These are phyloP conservation scores for Simplicillium sp. DNA, from an alignment of 2,329 filamentous ascomycete species.

Conservation along the genomic window DNA sequence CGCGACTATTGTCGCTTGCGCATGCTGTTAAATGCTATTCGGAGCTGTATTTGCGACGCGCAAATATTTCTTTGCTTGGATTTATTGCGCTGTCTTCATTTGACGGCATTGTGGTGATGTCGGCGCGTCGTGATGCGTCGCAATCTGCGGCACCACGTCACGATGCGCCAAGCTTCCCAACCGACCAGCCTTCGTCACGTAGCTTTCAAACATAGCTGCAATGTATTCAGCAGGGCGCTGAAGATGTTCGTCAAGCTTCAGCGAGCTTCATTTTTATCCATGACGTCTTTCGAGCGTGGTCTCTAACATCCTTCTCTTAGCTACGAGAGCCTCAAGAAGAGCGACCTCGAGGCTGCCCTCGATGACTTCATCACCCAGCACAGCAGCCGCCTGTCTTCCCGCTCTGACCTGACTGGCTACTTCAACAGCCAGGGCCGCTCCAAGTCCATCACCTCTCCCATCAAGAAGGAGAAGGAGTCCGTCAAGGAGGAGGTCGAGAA, in stretches of 20 bases:
- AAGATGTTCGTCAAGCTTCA: no score
- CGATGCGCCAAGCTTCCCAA: constrained; percentile 1
- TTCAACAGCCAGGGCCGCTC: constrained; percentile 61
- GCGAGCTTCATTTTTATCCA: no score
- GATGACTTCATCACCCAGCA: constrained; percentile 67
- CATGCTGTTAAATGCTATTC: no score
- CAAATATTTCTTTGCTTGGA: no score
- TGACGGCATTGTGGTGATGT: no score
- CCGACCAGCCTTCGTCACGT: background rate
- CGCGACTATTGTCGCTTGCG: no score
- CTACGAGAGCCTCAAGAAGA: constrained; percentile 63
- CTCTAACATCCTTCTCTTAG: constrained; percentile 28
- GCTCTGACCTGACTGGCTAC: constrained; percentile 61
- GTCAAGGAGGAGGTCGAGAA: constrained; percentile 25
- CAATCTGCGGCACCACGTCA: background rate
- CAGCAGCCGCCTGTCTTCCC: constrained; percentile 50
- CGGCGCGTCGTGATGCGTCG: no score
- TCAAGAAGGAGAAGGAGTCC: constrained; percentile 44
- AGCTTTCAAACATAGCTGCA: background rate
- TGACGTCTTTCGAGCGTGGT: no score
- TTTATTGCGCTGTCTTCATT: no score
- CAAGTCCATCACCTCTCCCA: constrained; percentile 47
- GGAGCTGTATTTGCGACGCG: no score
- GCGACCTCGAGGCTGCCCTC: constrained; percentile 66
- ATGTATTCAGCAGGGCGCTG: no score